Evolutionary conservation across 768 basidiomycete genomes (phyloP).

Genomic region (Agaricus blazei): DNA sequence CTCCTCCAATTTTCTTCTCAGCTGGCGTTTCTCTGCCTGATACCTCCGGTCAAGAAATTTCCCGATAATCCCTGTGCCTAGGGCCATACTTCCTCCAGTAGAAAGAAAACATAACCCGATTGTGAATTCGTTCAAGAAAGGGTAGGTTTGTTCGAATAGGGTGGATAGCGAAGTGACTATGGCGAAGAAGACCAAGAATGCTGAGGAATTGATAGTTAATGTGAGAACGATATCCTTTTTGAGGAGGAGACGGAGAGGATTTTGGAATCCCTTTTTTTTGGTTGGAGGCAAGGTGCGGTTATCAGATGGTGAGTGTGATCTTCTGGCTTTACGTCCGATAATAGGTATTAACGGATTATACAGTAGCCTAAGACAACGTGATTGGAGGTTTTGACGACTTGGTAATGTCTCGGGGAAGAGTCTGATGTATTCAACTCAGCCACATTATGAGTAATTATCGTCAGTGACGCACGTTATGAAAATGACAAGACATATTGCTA

Average conservation of each 20-base stretch:
- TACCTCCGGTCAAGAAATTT: conserved; percentile 66
- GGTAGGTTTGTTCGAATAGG: conserved; percentile 54
- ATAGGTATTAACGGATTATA: conserved; percentile 6
- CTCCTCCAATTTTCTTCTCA: conserved; percentile 11
- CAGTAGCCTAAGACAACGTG: neutral
- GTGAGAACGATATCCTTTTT: conserved; percentile 51
- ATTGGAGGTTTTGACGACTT: conserved; percentile 1
- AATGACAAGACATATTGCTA: conserved; percentile 39
- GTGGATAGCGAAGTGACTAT: conserved; percentile 58
- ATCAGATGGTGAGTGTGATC: neutral
- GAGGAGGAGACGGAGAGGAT: conserved; percentile 52
- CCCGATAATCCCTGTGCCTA: conserved; percentile 60
- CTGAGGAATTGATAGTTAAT: conserved; percentile 44
- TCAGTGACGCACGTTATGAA: conserved; percentile 36
- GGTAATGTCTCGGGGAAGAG: conserved; percentile 46
- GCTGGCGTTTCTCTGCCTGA: conserved; percentile 29
- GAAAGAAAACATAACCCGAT: conserved; percentile 77
- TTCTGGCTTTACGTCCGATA: neutral
- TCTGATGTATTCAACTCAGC: conserved; percentile 25
- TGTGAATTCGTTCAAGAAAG: conserved; percentile 52
- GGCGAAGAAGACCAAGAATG: conserved; percentile 54
- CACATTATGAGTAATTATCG: conserved; percentile 6
- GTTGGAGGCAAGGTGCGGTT: conserved; percentile 17
- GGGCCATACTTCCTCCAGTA: conserved; percentile 66
- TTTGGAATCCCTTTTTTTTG: conserved; percentile 30